Conservation (phyloP, 305 asterid species). For the Petunia hybrid region DNA sequence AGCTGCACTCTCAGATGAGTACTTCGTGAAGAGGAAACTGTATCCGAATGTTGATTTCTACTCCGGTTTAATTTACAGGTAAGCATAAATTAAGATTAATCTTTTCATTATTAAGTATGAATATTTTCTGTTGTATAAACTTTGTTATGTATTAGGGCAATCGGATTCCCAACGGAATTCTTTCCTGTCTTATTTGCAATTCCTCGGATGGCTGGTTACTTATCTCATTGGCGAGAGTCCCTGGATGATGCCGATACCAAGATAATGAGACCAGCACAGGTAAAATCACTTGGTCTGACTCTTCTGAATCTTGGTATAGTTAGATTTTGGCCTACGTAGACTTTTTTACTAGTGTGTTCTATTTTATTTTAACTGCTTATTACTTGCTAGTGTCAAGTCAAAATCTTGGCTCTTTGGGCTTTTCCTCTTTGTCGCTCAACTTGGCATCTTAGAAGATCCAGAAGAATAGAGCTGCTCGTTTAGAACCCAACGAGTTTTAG, state of each 20-base stretch:
- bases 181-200: constrained; percentile 94
- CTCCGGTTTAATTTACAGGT: constrained; percentile 97
- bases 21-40: constrained; percentile 93
- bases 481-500: neutral
- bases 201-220: constrained; percentile 99
- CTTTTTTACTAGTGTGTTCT: neutral
- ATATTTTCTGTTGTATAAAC: neutral
- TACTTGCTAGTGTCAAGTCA: neutral
- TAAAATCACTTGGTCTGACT: constrained; percentile 30
- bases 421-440: neutral
- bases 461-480: neutral
- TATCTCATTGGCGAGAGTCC: constrained; percentile 99
- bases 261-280: constrained; percentile 99
- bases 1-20: constrained; percentile 95
- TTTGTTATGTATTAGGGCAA: constrained; percentile 65
- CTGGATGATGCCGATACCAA: constrained; percentile 95
- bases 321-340: neutral
- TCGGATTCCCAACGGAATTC: constrained; percentile 98
- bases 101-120: neutral
- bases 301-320: neutral
- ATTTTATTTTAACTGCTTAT: constrained; percentile 5
- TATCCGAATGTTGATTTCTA: constrained; percentile 99
- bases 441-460: neutral
- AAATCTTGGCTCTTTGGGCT: neutral
- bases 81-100: constrained; percentile 3